These are phyloP conservation scores for Eucalyptus sp. DNA, from an alignment of 345 rosid species.

Conservation along the genomic window DNA sequence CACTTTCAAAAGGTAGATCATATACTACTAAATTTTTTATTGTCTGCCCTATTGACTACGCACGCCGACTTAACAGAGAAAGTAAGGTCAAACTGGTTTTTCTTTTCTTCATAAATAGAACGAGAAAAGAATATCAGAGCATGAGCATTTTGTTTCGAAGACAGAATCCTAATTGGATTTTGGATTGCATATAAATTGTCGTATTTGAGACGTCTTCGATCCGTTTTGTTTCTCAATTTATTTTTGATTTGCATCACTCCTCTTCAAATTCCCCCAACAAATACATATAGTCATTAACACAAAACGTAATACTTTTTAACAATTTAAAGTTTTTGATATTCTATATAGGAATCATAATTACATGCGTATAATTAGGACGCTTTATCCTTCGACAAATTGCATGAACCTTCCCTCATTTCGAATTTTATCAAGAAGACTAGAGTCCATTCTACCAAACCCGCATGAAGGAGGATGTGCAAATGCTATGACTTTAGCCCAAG, in stretches of 20 bases:
- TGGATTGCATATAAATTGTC: neutral
- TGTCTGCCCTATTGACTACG: no score
- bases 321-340: no score
- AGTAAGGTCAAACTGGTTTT: neutral
- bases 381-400: neutral
- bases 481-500: neutral
- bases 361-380: neutral
- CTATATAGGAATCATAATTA: neutral
- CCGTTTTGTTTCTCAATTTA: neutral
- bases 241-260: neutral
- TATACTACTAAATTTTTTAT: neutral
- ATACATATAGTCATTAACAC: neutral
- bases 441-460: neutral
- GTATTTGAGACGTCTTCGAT: neutral
- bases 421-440: neutral
- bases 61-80: no score
- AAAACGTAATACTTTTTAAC: no score
- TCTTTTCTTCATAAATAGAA: neutral
- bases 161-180: neutral
- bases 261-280: neutral
- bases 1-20: neutral
- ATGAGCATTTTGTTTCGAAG: neutral
- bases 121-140: no score
- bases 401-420: neutral
- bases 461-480: neutral